phyloP scores from a whole-genome alignment of 2,329 filamentous ascomycete genomes.

The Beauveria bassiana region DNA sequence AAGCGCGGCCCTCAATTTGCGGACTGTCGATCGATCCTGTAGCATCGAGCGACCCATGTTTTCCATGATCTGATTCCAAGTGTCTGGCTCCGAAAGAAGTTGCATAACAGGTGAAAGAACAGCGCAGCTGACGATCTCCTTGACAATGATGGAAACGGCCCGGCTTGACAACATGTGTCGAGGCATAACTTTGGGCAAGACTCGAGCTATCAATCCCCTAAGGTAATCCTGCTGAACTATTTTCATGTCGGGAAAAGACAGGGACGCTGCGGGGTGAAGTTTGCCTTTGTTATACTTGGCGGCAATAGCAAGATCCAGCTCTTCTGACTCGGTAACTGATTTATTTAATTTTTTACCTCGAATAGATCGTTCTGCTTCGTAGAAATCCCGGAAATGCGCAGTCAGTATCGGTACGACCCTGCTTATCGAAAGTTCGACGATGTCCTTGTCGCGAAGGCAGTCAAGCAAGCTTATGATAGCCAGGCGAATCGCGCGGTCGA shows the following conservation, averaged over 20 bases:
- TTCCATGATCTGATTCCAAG: slow-evolving; percentile 95
- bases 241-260: slow-evolving; percentile 79
- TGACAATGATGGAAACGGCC: slow-evolving; percentile 70
- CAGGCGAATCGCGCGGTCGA: slow-evolving; percentile 70
- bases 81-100: slow-evolving; percentile 82
- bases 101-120: slow-evolving; percentile 76
- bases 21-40: slow-evolving; percentile 91
- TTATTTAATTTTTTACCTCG: slow-evolving; percentile 81
- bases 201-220: slow-evolving; percentile 60
- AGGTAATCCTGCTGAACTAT: slow-evolving; percentile 83
- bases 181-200: slow-evolving; percentile 71
- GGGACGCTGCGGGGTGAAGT: slow-evolving; percentile 75
- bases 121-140: slow-evolving; percentile 90
- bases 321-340: slow-evolving; percentile 90
- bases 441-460: slow-evolving; percentile 65
- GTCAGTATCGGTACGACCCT: slow-evolving; percentile 83
- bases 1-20: slow-evolving; percentile 80
- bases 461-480: slow-evolving; percentile 66
- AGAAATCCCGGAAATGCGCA: slow-evolving; percentile 80
- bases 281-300: slow-evolving; percentile 84
- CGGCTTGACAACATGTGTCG: slow-evolving; percentile 68
- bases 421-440: slow-evolving; percentile 76
- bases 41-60: slow-evolving; percentile 78
- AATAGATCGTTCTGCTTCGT: slow-evolving; percentile 79
- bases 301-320: slow-evolving; percentile 93